Conservation (phyloP, 2,329 filamentous ascomycete species). For the Apiospora saccharicola region DNA sequence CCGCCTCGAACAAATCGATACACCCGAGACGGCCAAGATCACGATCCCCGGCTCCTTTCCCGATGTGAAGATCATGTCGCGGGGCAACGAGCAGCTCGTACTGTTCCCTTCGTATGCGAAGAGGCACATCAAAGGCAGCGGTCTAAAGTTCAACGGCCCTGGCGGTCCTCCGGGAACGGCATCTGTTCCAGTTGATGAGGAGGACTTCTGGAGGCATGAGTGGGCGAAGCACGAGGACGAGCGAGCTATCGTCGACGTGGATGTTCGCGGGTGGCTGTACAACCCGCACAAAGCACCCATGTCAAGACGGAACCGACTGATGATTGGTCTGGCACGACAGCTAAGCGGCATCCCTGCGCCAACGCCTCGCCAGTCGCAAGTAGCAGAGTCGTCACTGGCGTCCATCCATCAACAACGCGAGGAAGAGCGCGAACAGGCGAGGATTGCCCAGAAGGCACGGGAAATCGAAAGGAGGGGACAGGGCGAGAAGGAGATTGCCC, state of each 20-base stretch:
- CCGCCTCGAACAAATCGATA: constrained; percentile 48
- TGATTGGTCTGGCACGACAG: constrained; percentile 86
- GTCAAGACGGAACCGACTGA: constrained; percentile 83
- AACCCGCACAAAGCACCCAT: constrained; percentile 84
- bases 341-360: constrained; percentile 86
- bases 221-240: constrained; percentile 84
- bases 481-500: constrained; percentile 74
- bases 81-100: constrained; percentile 90
- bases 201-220: constrained; percentile 78
- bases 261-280: constrained; percentile 96
- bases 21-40: constrained; percentile 44
- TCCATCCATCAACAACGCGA: constrained; percentile 53
- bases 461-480: constrained; percentile 77
- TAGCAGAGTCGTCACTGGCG: constrained; percentile 38
- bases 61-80: constrained; percentile 80
- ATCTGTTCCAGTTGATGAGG: constrained; percentile 59
- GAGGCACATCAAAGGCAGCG: constrained; percentile 63
- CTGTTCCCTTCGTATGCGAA: constrained; percentile 94
- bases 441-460: constrained; percentile 77
- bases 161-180: constrained; percentile 49
- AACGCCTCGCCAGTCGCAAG: constrained; percentile 47
- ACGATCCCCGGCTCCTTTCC: constrained; percentile 81
- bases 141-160: constrained; percentile 41
- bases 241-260: constrained; percentile 88
- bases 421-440: constrained; percentile 63